Conservation (phyloP, 2,329 filamentous ascomycete genomes). For the Cytospora paraplurivora region DNA sequence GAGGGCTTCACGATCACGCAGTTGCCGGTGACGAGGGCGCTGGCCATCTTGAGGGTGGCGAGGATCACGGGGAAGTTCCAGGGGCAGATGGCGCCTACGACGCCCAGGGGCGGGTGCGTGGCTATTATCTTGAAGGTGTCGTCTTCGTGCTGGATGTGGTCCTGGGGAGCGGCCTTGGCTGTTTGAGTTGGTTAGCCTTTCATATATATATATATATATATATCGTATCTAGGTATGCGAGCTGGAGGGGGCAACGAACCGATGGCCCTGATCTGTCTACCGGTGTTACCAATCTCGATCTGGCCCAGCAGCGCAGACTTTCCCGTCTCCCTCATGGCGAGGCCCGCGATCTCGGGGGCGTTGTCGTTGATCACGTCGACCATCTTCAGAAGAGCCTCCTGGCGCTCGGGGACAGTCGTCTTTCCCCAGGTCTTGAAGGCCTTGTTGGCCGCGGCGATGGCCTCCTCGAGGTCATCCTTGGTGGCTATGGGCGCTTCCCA, state of each 20-base stretch:
- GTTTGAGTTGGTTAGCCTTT: constrained; percentile 24
- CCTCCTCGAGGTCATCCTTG: constrained; percentile 46
- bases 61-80: constrained; percentile 60
- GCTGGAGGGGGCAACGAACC: constrained; percentile 32
- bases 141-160: constrained; percentile 51
- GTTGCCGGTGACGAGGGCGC: constrained; percentile 54
- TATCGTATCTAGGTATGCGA: neutral
- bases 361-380: constrained; percentile 45
- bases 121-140: constrained; percentile 45
- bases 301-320: constrained; percentile 48
- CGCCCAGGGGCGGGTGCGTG: constrained; percentile 50
- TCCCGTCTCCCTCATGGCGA: constrained; percentile 53
- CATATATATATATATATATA: neutral
- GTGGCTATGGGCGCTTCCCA: constrained; percentile 50
- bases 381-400: constrained; percentile 43
- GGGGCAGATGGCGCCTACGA: constrained; percentile 58
- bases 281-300: constrained; percentile 43
- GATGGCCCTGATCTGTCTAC: constrained; percentile 43
- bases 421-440: constrained; percentile 52
- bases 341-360: constrained; percentile 45
- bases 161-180: constrained; percentile 43
- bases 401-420: constrained; percentile 46
- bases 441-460: constrained; percentile 47
- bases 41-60: constrained; percentile 52
- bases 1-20: constrained; percentile 54